phyloP scores from a whole-genome alignment of 495 filamentous ascomycete species.

The Podospora anserina region DNA sequence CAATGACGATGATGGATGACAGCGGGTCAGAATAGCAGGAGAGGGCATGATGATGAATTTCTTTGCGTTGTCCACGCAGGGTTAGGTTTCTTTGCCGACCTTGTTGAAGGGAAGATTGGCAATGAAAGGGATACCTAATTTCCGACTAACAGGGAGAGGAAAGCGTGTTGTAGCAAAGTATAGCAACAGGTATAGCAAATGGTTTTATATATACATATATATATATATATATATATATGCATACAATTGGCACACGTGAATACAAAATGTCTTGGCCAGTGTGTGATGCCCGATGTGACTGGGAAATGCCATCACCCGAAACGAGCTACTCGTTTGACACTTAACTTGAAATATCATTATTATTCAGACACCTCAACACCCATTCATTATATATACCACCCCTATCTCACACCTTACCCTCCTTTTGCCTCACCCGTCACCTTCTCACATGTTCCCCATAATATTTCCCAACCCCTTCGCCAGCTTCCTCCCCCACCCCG shows the following conservation, averaged over 20 bases:
- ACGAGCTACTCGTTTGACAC: not conserved
- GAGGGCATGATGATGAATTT: not conserved
- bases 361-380: not conserved
- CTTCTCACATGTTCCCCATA: slow-evolving; percentile 37
- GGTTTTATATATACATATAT: not conserved
- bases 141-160: not conserved
- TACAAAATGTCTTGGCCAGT: too few species aligned
- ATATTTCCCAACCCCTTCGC: slow-evolving; percentile 25
- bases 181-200: not conserved
- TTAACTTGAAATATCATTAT: not conserved
- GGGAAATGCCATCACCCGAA: too few species aligned
- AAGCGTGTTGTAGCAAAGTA: not conserved
- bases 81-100: not conserved
- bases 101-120: not conserved
- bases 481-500: slow-evolving; percentile 20
- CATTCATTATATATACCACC: not conserved
- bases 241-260: not conserved
- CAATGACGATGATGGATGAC: not conserved
- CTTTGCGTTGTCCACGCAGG: not conserved
- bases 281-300: too few species aligned
- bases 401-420: too few species aligned
- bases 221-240: not conserved
- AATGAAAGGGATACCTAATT: not conserved
- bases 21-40: not conserved
- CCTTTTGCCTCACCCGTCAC: not conserved